Evolutionary conservation across 2,329 filamentous ascomycete species (phyloP).

Genomic region (Phyllosticta citrichinensis): DNA sequence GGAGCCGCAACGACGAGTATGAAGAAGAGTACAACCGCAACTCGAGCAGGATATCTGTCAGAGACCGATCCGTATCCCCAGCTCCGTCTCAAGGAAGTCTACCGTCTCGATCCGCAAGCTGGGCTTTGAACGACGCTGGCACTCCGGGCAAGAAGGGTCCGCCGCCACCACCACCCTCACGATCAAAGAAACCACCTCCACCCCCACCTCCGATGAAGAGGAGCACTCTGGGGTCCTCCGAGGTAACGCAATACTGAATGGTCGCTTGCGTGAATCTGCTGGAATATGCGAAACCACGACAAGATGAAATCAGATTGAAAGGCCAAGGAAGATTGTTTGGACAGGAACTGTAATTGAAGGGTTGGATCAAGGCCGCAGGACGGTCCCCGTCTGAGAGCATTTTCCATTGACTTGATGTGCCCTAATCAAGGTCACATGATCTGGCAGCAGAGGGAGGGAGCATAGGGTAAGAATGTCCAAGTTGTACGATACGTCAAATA

Average conservation of each 20-base stretch:
- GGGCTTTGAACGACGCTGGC: conserved; percentile 16
- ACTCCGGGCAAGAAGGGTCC: conserved; percentile 31
- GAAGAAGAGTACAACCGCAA: conserved; percentile 23
- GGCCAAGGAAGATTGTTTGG: background rate
- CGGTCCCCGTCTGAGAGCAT: background rate
- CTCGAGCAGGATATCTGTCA: conserved; percentile 16
- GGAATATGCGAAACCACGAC: background rate
- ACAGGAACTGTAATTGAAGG: background rate
- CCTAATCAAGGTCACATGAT: background rate
- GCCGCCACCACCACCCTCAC: conserved; percentile 52
- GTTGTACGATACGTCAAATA: background rate
- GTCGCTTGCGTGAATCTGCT: background rate
- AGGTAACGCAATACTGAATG: conserved; percentile 2
- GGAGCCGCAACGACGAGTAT: conserved; percentile 23
- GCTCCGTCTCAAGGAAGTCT: conserved; percentile 43
- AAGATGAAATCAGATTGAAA: background rate
- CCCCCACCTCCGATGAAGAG: conserved; percentile 56
- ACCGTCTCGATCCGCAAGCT: conserved; percentile 42
- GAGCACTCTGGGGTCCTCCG: conserved; percentile 32
- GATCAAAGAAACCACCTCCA: conserved; percentile 56
- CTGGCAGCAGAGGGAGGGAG: background rate
- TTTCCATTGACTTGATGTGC: background rate
- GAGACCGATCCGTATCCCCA: conserved; percentile 44
- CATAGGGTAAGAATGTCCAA: background rate
- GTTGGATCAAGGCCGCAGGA: conserved; percentile 1